Evolutionary conservation across 2,329 filamentous ascomycete genomes (phyloP).

Genomic region (Rutstroemia sp.): DNA sequence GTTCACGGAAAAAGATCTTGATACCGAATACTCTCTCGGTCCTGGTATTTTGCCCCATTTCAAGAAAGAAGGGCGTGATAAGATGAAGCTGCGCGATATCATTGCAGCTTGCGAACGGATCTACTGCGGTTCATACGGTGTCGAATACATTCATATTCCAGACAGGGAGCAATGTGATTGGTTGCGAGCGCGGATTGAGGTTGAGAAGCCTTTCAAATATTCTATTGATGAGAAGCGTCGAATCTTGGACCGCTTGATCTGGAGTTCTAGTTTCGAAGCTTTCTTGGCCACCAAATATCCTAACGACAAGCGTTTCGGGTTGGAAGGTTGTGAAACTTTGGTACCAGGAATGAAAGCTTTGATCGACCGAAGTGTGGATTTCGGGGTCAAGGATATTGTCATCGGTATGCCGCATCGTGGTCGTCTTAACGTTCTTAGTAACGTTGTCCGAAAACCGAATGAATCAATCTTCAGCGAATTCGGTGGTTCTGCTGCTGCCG

Average conservation of each 20-base stretch:
- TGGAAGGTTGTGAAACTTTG: slow-evolving; percentile 93
- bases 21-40: slow-evolving; percentile 84
- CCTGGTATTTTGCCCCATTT: slow-evolving; percentile 94
- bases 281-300: slow-evolving; percentile 97
- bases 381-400: slow-evolving; percentile 97
- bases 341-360: slow-evolving; percentile 99
- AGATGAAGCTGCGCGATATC: slow-evolving; percentile 96
- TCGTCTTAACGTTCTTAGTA: slow-evolving; percentile 93
- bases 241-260: slow-evolving; percentile 94
- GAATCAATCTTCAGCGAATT: slow-evolving; percentile 99
- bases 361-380: slow-evolving; percentile 96
- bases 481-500: slow-evolving; percentile 75
- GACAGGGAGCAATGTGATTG: slow-evolving; percentile 97
- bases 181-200: slow-evolving; percentile 90
- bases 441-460: slow-evolving; percentile 98
- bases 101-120: slow-evolving; percentile 87
- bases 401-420: slow-evolving; percentile 99
- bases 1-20: slow-evolving; percentile 89
- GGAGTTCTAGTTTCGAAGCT: slow-evolving; percentile 94
- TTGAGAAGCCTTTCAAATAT: slow-evolving; percentile 93
- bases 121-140: slow-evolving; percentile 95
- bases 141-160: slow-evolving; percentile 98
- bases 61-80: slow-evolving; percentile 78
- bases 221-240: slow-evolving; percentile 97
- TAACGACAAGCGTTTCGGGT: slow-evolving; percentile 98